A percentile compares a stretch with the other conserved stretches of the same genome.
Evolutionary conservation across 495 filamentous ascomycete genomes (phyloP).

Genomic region (Cercophora scortea): DNA sequence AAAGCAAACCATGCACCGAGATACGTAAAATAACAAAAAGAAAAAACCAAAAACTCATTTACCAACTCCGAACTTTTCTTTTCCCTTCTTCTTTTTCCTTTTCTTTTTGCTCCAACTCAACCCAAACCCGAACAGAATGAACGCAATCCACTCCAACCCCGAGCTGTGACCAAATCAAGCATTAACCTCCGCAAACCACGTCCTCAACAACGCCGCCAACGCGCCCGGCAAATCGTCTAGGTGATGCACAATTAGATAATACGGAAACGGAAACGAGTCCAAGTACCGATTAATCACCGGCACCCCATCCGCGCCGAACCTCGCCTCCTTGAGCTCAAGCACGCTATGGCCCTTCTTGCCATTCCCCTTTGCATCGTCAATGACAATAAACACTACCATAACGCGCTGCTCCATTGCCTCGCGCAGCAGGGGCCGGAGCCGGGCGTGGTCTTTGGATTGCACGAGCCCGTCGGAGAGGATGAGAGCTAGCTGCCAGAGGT

Average conservation of each 20-base stretch:
- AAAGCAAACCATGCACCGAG: no score
- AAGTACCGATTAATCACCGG: conserved; percentile 76
- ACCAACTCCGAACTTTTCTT: no score
- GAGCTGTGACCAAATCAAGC: conserved; percentile 8
- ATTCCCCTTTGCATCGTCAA: conserved; percentile 60
- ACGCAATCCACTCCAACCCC: no score
- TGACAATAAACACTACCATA: conserved; percentile 96
- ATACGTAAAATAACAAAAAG: no score
- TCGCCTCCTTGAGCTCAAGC: conserved; percentile 71
- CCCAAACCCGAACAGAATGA: no score
- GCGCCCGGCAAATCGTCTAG: conserved; percentile 84
- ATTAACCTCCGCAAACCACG: conserved; percentile 91
- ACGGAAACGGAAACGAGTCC: conserved; percentile 91
- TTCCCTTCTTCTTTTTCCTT: no score
- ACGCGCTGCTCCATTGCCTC: conserved; percentile 87
- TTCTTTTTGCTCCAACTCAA: no score
- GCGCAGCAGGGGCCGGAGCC: conserved; percentile 69
- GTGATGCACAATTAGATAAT: conserved; percentile 90
- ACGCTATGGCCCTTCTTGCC: conserved; percentile 46
- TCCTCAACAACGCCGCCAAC: conserved; percentile 78
- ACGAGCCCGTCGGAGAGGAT: conserved; percentile 92
- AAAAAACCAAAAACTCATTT: no score
- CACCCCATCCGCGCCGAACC: conserved; percentile 61
- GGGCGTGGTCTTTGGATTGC: conserved; percentile 67
- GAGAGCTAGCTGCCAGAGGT: conserved; percentile 94